Evolutionary conservation across 2,329 filamentous ascomycete genomes (phyloP).

Genomic region (Rhynchosporium agropyri): DNA sequence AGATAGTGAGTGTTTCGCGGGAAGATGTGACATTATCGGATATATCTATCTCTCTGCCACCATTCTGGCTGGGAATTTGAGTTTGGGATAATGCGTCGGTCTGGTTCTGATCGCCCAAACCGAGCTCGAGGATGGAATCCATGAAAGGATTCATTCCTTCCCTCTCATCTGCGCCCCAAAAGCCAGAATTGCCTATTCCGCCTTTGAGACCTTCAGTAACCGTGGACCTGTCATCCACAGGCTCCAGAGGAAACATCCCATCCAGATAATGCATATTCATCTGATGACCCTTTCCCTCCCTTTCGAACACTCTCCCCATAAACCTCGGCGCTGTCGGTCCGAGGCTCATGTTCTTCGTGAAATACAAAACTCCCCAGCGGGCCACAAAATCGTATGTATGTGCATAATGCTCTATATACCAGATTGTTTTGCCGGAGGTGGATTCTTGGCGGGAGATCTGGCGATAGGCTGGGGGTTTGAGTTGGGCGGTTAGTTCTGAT

Average conservation of each 20-base stretch:
- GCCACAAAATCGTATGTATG: conserved; percentile 75
- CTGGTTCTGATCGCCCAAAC: neutral
- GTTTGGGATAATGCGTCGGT: no score
- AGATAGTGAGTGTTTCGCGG: conserved; percentile 52
- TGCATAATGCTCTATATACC: conserved; percentile 79
- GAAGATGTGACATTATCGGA: conserved; percentile 40
- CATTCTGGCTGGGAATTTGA: no score
- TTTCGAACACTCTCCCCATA: conserved; percentile 40
- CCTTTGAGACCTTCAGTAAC: neutral
- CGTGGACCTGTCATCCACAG: neutral
- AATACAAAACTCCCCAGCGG: conserved; percentile 73
- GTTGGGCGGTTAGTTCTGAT: neutral
- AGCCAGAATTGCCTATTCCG: conserved; percentile 31
- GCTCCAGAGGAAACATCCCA: conserved; percentile 40
- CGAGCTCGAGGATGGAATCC: conserved; percentile 24
- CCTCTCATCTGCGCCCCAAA: conserved; percentile 28
- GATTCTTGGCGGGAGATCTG: conserved; percentile 17
- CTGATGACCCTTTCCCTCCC: conserved; percentile 36
- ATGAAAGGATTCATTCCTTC: conserved; percentile 32
- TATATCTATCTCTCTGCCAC: conserved; percentile 39
- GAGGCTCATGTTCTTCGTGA: conserved; percentile 43
- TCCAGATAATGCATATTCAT: conserved; percentile 43
- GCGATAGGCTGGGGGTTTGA: neutral
- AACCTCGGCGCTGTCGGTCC: conserved; percentile 30
- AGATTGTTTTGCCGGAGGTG: conserved; percentile 53